Conservation (phyloP, 345 rosid genomes). For the Clausena lansium region DNA sequence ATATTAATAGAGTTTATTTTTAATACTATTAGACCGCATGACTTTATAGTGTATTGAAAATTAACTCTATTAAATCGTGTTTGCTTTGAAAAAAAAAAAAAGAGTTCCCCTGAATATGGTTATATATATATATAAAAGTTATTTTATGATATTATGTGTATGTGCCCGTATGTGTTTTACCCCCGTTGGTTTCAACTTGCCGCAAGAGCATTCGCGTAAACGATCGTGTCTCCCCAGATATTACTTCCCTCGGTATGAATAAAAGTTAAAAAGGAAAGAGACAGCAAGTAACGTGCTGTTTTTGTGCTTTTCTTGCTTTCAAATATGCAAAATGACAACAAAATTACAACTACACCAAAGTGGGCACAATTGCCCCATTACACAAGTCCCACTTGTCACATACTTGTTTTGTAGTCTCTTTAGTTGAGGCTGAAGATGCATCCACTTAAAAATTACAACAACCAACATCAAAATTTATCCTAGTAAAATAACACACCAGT, state of each 20-base stretch:
- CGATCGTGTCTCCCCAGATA: not conserved
- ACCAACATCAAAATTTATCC: not conserved
- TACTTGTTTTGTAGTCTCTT: not conserved
- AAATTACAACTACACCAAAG: not conserved
- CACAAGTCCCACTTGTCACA: not conserved
- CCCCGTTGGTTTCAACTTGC: not conserved
- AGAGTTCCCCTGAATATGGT: too few species aligned
- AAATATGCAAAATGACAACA: conserved; percentile 2
- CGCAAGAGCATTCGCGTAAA: too few species aligned
- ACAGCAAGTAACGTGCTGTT: not conserved
- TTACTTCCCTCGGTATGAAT: not conserved
- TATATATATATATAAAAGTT: too few species aligned
- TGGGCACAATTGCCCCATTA: not conserved
- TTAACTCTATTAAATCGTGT: too few species aligned
- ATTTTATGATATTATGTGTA: too few species aligned
- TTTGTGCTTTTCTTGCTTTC: not conserved
- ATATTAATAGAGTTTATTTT: too few species aligned
- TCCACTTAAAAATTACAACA: not conserved
- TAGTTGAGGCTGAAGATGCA: conserved; percentile 7
- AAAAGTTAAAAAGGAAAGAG: not conserved
- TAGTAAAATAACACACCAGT: not conserved
- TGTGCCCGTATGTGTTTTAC: too few species aligned
- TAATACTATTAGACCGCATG: too few species aligned
- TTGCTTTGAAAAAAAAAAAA: too few species aligned
- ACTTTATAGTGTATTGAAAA: too few species aligned